Percentiles rank a stretch among this genome's conserved stretches.
Evolutionary conservation across 257 asterid species (phyloP).

Genomic region (Rehmannia glutinosa): DNA sequence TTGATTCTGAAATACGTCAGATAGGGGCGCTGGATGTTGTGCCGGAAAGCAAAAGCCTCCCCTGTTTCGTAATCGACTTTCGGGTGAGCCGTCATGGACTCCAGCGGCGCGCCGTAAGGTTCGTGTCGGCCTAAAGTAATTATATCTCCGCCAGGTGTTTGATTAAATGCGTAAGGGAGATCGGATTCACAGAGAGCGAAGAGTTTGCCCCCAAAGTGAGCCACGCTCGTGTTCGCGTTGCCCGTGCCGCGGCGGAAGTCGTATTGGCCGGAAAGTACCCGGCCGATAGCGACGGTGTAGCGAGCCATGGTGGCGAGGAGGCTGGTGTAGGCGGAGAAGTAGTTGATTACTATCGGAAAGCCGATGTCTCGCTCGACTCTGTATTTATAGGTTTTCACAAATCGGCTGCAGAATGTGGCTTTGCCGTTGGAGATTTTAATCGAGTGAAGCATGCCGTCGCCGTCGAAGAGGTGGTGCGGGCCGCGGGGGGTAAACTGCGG

Average conservation of each 20-base stretch:
- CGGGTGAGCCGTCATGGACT: constrained; percentile 50
- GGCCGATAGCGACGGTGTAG: constrained; percentile 9
- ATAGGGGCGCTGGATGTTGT: constrained; percentile 28
- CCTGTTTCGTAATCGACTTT: constrained; percentile 34
- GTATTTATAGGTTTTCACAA: constrained; percentile 48
- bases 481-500: constrained; percentile 49
- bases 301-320: constrained; percentile 28
- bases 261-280: constrained; percentile 27
- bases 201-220: constrained; percentile 33
- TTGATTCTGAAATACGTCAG: constrained; percentile 30
- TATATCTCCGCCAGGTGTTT: constrained; percentile 33
- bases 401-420: constrained; percentile 38
- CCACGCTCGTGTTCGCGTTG: constrained; percentile 45
- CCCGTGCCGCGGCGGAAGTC: constrained; percentile 33
- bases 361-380: constrained; percentile 22
- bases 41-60: constrained; percentile 35
- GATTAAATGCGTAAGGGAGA: constrained; percentile 37
- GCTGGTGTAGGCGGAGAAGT: constrained; percentile 33
- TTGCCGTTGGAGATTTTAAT: too few relatives aligned
- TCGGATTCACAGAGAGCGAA: constrained; percentile 47
- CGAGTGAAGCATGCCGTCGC: constrained; percentile 70
- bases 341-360: too few relatives aligned
- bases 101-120: background rate
- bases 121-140: constrained; percentile 44
- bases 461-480: constrained; percentile 45